Conservation (phyloP, 768 basidiomycete genomes). For the Dendrothele bispora region DNA sequence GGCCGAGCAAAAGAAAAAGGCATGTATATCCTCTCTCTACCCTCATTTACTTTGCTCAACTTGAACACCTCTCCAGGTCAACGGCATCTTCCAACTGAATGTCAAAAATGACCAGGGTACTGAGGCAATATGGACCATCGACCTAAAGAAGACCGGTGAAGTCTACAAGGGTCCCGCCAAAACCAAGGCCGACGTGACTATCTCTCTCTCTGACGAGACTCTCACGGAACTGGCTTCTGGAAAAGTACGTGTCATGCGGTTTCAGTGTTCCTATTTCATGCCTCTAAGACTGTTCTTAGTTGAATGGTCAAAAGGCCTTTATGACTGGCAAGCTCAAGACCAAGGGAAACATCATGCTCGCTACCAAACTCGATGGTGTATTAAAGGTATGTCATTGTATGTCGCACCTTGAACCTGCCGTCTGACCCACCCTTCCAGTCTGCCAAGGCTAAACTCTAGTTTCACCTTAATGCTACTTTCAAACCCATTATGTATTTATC, state of each 20-base stretch:
- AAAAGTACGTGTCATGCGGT: conserved; percentile 47
- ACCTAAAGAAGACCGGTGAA: conserved; percentile 81
- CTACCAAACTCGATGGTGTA: conserved; percentile 84
- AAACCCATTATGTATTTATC: no score
- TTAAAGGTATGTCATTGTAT: conserved; percentile 58
- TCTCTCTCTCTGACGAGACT: conserved; percentile 76
- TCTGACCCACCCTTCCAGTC: conserved; percentile 22
- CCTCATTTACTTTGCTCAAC: not conserved
- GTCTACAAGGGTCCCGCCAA: conserved; percentile 73
- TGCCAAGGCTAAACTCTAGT: conserved; percentile 49
- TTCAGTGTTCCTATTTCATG: not conserved
- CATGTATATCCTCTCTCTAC: conserved; percentile 18
- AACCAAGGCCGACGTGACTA: conserved; percentile 80
- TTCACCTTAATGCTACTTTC: no score
- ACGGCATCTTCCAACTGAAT: conserved; percentile 84
- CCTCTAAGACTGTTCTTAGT: conserved; percentile 34
- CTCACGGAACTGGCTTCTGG: conserved; percentile 70
- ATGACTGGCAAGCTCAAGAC: conserved; percentile 95
- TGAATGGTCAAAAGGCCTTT: conserved; percentile 93
- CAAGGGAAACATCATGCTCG: conserved; percentile 91
- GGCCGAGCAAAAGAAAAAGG: conserved; percentile 75
- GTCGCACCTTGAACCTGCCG: not conserved
- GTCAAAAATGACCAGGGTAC: conserved; percentile 73
- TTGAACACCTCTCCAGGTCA: conserved; percentile 54
- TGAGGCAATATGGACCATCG: conserved; percentile 85